A percentile compares a stretch with the other conserved stretches of the same genome.
Evolutionary conservation across 495 filamentous ascomycete genomes (phyloP).

Genomic region (Lichina pygmaea): DNA sequence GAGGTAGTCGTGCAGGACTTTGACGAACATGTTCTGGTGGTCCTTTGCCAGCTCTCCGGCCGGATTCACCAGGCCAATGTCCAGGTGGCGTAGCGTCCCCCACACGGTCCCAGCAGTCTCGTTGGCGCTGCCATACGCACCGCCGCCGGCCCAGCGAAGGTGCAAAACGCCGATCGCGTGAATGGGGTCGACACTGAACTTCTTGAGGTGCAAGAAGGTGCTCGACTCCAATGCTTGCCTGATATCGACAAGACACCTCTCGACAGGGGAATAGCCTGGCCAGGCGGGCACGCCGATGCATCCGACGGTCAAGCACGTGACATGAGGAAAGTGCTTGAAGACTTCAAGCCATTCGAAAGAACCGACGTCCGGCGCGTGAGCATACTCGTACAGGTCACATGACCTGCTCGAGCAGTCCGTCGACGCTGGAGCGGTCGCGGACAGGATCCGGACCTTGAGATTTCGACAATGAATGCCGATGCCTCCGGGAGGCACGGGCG

Average conservation of each 20-base stretch:
- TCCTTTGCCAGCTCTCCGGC: neutral
- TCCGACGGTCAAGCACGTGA: conserved; percentile 5
- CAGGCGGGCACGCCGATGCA: conserved; percentile 3
- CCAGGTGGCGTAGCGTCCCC: conserved; percentile 5
- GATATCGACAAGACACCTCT: conserved; percentile 5
- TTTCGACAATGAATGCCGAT: too few species aligned
- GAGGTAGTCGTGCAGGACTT: conserved; percentile 8
- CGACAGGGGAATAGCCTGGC: conserved; percentile 5
- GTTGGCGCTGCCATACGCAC: conserved; percentile 2
- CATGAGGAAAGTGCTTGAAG: conserved; percentile 2
- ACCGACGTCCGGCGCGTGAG: too few species aligned
- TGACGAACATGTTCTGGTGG: conserved; percentile 6
- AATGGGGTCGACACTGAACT: conserved; percentile 6
- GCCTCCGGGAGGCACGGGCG: too few species aligned
- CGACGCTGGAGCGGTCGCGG: too few species aligned
- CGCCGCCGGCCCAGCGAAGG: conserved; percentile 7
- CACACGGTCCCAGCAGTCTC: conserved; percentile 3
- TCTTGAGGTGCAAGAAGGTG: conserved; percentile 1
- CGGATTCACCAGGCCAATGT: conserved; percentile 6
- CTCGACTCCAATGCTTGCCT: conserved; percentile 6
- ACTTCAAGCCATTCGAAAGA: neutral
- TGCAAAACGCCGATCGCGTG: conserved; percentile 7
- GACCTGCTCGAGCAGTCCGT: too few species aligned
- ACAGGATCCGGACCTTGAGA: too few species aligned
- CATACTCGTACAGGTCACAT: too few species aligned